Evolutionary conservation across 2,329 filamentous ascomycete genomes (phyloP).

Genomic region (Exserohilum rostratum): DNA sequence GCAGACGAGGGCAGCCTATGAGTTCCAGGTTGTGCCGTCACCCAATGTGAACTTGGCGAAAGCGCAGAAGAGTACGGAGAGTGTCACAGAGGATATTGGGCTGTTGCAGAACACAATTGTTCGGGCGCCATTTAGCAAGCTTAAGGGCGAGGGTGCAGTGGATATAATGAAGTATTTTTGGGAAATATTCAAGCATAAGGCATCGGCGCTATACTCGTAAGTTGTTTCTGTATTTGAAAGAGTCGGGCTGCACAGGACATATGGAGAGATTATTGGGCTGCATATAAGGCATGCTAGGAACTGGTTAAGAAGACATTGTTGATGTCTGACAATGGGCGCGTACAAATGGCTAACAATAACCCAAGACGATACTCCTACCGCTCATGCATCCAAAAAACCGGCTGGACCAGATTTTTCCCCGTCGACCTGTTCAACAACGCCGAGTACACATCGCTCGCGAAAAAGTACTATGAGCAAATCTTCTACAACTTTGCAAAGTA

Average conservation of each 20-base stretch:
- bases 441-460: conserved; percentile 50
- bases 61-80: conserved; percentile 9
- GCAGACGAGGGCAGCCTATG: conserved; percentile 15
- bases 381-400: conserved; percentile 20
- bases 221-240: conserved; percentile 3
- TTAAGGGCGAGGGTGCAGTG: conserved; percentile 7
- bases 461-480: conserved; percentile 66
- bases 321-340: not conserved
- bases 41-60: conserved; percentile 14
- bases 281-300: not conserved
- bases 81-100: conserved; percentile 31
- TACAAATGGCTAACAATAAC: conserved; percentile 5
- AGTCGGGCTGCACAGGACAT: not conserved
- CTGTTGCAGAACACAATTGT: conserved; percentile 30
- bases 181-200: conserved; percentile 25
- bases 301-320: not conserved
- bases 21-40: conserved; percentile 9
- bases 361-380: conserved; percentile 21
- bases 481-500: conserved; percentile 63
- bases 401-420: conserved; percentile 18
- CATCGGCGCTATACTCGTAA: conserved; percentile 25
- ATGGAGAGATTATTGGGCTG: no score
- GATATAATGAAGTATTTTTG: conserved; percentile 26
- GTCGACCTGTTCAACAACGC: conserved; percentile 18
- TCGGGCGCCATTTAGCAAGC: conserved; percentile 20